Base-by-base conservation (phyloP, 73 alveolate genomes). In the Stentor coeruleus region DNA sequence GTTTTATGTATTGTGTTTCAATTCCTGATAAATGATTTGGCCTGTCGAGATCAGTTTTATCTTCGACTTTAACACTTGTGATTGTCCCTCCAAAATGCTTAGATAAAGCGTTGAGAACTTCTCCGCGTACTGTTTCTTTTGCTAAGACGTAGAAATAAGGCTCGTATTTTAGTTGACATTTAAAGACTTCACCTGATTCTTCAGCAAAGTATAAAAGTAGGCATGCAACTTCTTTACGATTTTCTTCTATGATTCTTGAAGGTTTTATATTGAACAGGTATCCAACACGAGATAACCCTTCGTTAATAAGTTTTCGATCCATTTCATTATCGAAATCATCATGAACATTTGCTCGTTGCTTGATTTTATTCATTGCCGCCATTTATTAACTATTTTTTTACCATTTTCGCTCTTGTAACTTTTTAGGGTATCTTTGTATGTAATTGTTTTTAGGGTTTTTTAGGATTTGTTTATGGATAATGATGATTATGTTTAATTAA, bases 131-230 rank as follows among this genome's bases (percentile, higher is more conserved):
- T 84, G 89, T 94, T 40, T 91, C 91, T 35, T 86, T 86, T 30
- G 96, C 91, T 42, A 85, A 33, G 28, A 96, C 88, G 84, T 94
- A 96, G 84, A 96, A 96, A 91, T 96, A 96, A 58, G 99, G 99
- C 86, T 92, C 98, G 84, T 96, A 94, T 74, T 84, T 81, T 77
- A 84, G 86, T 59, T 88, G 49, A 41, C 92, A 92, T 74, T 94
- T 92, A 77, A 89, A 91, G 93, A 91, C 82, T 20, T 83, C 59
- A 31, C 97, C 97, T 41, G 84, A 59, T 39, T 87, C 94, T 36
- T 84, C 84, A 37, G 89, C 72, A 77, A 91, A 91, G 86, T 81
- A 91, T 42, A 81, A 49, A 33, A 88, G 74, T 35, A 91, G 41
- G 14, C 93, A 88, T 3, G 96, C 88, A n/a, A 74, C 59, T 49